phyloP scores from a whole-genome alignment of 306 rosid genomes.

The Gleditsia sinensis region DNA sequence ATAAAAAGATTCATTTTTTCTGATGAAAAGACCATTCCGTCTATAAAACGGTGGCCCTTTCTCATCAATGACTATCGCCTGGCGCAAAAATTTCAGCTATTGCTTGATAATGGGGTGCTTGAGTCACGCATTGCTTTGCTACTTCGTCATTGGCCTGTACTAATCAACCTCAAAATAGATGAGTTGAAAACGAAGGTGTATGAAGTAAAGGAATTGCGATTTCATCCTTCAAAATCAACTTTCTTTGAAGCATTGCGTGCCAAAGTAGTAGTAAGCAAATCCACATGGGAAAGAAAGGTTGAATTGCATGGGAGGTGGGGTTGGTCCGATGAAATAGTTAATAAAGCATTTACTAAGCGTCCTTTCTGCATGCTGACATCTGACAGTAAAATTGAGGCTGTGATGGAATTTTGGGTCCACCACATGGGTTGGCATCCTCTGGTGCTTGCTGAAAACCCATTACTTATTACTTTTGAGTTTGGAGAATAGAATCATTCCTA shows the following conservation, averaged over 20 bases:
- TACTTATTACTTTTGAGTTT: slow-evolving; percentile 30
- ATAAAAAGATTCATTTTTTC: slow-evolving; percentile 26
- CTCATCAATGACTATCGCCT: background rate
- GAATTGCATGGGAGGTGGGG: slow-evolving; percentile 38
- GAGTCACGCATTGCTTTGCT: background rate
- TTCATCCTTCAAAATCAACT: slow-evolving; percentile 23
- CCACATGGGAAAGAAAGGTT: slow-evolving; percentile 37
- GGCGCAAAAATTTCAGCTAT: background rate
- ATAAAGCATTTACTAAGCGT: slow-evolving; percentile 21
- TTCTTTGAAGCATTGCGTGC: slow-evolving; percentile 31
- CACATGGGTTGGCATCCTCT: slow-evolving; percentile 36
- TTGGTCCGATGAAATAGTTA: slow-evolving; percentile 31
- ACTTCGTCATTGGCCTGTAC: slow-evolving; percentile 5
- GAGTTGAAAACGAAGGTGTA: background rate
- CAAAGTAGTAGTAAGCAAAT: background rate
- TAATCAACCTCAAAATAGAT: background rate
- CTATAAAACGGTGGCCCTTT: background rate
- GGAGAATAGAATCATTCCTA: slow-evolving; percentile 37
- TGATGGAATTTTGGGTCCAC: slow-evolving; percentile 36
- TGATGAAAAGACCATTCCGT: slow-evolving; percentile 18
- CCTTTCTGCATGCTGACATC: slow-evolving; percentile 39
- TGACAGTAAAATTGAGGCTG: slow-evolving; percentile 29
- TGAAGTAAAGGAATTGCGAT: slow-evolving; percentile 34
- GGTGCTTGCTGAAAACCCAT: background rate
- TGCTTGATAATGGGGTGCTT: slow-evolving; percentile 10